Evolutionary conservation across 306 rosid genomes (phyloP), one percentile per base, ranked within the genome.

Genomic region (Cicer arietinum): DNA sequence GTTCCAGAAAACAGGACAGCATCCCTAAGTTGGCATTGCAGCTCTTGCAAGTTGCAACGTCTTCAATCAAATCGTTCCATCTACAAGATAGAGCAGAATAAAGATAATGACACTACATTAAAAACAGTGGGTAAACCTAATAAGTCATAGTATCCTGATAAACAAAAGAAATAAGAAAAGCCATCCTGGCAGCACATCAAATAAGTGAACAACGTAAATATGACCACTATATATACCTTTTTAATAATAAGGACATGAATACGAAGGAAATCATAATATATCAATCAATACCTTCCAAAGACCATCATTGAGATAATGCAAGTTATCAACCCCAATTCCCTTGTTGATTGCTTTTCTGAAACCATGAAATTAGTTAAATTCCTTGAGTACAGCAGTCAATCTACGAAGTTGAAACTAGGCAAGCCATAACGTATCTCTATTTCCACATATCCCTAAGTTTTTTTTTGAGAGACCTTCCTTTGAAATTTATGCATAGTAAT

Each of bases 251-350:
- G 39, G 58, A 58, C 6, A 70, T 7, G 42, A 35, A 77, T 35
- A 72, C 40, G 53, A 71, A 73, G 39, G 71, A 10, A 68, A 76
- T 8, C 13, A 63, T 54, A 54, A 63, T 54, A 54, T 46, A 66
- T 69, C 43, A 57, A 65, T 17, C 44, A 43, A 40, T 91, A 94
- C 98, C 98, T 94, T 94, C 98, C 98, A 91, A 81, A 94, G 97
- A 62, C 97, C 98, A 54, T 94, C 98, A 70, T 94, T 94, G 72
- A 94, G 97, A 85, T 94, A 94, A 80, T 94, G 98, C 96, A 94
- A 86, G 82, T 91, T 94, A 90, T 94, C 98, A 56, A 94, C 93
- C 42, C 97, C 98, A 51, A 94, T 94, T 60, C 98, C 98, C 84
- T 91, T 94, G 90, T 94, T 94, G 82, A 84, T 89, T 68, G 89